Evolutionary conservation across 2,329 filamentous ascomycete species (phyloP).

Genomic region (Pseudocercospora ulei): DNA sequence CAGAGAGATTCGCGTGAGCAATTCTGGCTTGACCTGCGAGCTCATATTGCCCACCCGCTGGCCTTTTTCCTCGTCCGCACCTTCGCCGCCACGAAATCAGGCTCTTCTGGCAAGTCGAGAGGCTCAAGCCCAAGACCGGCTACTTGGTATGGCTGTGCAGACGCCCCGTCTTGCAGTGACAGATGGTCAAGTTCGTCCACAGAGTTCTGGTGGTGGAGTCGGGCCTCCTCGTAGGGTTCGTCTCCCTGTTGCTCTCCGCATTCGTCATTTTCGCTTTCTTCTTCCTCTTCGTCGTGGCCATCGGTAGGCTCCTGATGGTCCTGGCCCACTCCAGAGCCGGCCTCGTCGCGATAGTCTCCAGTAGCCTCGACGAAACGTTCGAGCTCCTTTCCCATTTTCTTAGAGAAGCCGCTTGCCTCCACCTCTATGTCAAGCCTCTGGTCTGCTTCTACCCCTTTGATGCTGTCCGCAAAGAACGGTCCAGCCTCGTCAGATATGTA

Average conservation of each 20-base stretch:
- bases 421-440: conserved; percentile 75
- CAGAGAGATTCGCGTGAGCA: no score
- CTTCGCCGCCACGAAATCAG: conserved; percentile 28
- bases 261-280: conserved; percentile 17
- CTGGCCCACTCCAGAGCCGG: conserved; percentile 29
- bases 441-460: conserved; percentile 59
- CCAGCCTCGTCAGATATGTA: conserved; percentile 74
- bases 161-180: conserved; percentile 20
- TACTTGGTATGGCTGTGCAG: conserved; percentile 15
- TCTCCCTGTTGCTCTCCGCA: conserved; percentile 11
- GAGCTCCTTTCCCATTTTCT: conserved; percentile 91
- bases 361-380: conserved; percentile 75
- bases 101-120: conserved; percentile 28
- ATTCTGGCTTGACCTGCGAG: no score
- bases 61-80: conserved; percentile 34
- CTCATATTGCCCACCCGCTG: conserved; percentile 34
- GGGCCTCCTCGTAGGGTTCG: conserved; percentile 15
- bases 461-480: conserved; percentile 75
- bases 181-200: conserved; percentile 23
- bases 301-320: conserved; percentile 37
- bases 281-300: conserved; percentile 32
- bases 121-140: conserved; percentile 26
- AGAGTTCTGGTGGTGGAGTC: conserved; percentile 23
- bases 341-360: conserved; percentile 43
- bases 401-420: conserved; percentile 88